Base-by-base conservation (phyloP, 2,329 filamentous ascomycete genomes). In the Claviceps humidiphila region DNA sequence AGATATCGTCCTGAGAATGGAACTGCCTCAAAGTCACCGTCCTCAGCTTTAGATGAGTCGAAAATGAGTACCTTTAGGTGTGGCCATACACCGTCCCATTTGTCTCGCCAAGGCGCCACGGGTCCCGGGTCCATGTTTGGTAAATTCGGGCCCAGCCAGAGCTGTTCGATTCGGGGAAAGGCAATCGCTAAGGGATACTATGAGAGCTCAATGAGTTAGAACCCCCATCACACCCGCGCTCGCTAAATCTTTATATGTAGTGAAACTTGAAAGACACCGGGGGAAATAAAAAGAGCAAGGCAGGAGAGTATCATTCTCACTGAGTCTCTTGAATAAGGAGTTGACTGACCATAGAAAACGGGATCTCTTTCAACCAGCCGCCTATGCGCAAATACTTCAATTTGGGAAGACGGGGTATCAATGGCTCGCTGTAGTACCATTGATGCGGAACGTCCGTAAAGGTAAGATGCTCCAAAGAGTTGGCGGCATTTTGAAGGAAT, bases 351-450 rank as follows among this genome's bases (percentile, higher is more conserved):
- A 22, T 22, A 22, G 20, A 22, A 22, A 22, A 22, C 20, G 20
- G 20, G 20, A 22, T 22, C 2, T 22, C 20, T 22, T 22, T 22
- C 49, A 55, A 22, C 48, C 54, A 50, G 48, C 60, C 49, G 46
- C 59, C 60, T 30, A 67, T 53, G n/a, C 61, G 58, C n/a, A 68
- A 49, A 43, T 60, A 56, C 54, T 61, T 63, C 26, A 68, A 51
- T 3, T 58, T 58, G 3, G 64, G 61, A 53, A 68, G 58, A 3
- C 50, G 22, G 6, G 60, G 58, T 22, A 62, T 22, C 0, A 34
- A 41, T 20, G 47, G 38, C 2, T 47, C 42, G 9, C 20, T 47
- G 20, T 22, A 22, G 24, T 54, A 53, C 60, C 60, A 63, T 22
- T 52, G 53, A 39, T 51, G 51, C 13, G 59, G 58, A 8, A 62